Evolutionary conservation across 305 asterid species (phyloP), one percentile per base, ranked within the genome.

Genomic region (Ilex paraguariensis): DNA sequence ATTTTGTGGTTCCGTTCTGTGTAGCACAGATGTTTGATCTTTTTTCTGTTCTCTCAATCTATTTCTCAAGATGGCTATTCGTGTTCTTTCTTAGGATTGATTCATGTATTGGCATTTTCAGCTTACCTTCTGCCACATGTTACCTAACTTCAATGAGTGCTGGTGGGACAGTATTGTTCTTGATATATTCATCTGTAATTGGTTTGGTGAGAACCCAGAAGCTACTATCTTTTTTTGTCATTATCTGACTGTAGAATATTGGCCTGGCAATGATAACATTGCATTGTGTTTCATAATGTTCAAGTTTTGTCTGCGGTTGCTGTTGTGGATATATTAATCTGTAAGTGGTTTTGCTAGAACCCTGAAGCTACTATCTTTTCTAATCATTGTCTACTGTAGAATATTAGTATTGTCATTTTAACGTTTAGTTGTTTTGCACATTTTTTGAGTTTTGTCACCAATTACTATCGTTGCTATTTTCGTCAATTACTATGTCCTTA

Each of bases 121-220:
- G 99, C 91, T 93, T 64, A 93, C 99, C 58, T 93, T 93, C 68
- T 95, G 96, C 60, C 99, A 93, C 85, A 93, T 90, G 97, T 72
- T 93, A 75, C 96, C 97, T 10, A 93, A 93, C 80, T 93, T 90
- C 75, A 90, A 90, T 32, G 61, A 57, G 21, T 57, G 61, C 48
- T 57, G 61, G 61, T 57, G 61, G 61, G 45, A 57, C 45, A 57
- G 45, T 36, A 31, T 57, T 31, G 32, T 57, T 13, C 61, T 57
- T 14, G 61, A 57, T 57, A 33, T 57, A 57, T 57, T 57, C 2
- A 57, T 57, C 61, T 57, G 45, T 46, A 57, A 57, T 33, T 57
- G 46, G 61, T 57, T 57, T 31, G 61, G 61, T 57, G 79, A 62
- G 86, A 46, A 62, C 32, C 73, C 60, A 63, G 32, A 51, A 31